These are phyloP conservation scores for Mycocentrospora acerina DNA, from an alignment of 2,329 filamentous ascomycete genomes.

Conservation along the genomic window DNA sequence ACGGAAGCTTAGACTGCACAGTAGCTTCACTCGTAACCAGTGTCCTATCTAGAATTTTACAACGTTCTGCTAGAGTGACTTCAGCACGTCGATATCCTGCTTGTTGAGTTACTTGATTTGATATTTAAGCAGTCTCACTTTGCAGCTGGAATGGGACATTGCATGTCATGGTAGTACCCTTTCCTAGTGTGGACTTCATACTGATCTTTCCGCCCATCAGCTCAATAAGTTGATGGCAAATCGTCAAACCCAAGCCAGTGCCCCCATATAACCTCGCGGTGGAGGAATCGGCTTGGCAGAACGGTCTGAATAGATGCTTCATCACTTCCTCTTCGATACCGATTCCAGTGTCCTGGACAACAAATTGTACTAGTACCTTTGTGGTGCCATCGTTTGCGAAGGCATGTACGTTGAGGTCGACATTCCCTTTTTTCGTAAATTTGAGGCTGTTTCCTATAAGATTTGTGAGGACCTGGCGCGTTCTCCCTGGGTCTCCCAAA, in stretches of 20 bases:
- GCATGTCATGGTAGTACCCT: slow-evolving; percentile 72
- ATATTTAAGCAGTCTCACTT: too few relatives aligned
- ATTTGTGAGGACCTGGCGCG: slow-evolving; percentile 36
- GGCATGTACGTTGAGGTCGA: slow-evolving; percentile 36
- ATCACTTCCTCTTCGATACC: slow-evolving; percentile 31
- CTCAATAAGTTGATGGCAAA: slow-evolving; percentile 40
- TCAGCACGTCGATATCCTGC: too few relatives aligned
- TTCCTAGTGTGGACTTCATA: slow-evolving; percentile 40
- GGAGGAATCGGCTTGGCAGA: slow-evolving; percentile 18
- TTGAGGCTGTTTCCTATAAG: slow-evolving; percentile 46
- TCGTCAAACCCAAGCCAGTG: slow-evolving; percentile 41
- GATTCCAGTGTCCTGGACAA: slow-evolving; percentile 34
- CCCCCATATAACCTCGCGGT: slow-evolving; percentile 35
- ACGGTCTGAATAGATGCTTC: slow-evolving; percentile 20
- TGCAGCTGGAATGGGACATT: slow-evolving; percentile 51
- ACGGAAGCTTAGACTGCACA: too few relatives aligned
- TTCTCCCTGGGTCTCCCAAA: slow-evolving; percentile 42
- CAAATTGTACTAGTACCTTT: slow-evolving; percentile 24
- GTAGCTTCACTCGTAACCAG: too few relatives aligned
- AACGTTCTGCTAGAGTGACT: too few relatives aligned
- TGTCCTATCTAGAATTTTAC: too few relatives aligned
- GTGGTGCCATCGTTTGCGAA: slow-evolving; percentile 19
- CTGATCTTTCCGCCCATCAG: slow-evolving; percentile 38
- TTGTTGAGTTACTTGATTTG: too few relatives aligned
- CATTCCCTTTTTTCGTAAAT: slow-evolving; percentile 37